These are phyloP conservation scores for Henckelia pumila DNA, from an alignment of 257 asterid species.

Conservation along the genomic window DNA sequence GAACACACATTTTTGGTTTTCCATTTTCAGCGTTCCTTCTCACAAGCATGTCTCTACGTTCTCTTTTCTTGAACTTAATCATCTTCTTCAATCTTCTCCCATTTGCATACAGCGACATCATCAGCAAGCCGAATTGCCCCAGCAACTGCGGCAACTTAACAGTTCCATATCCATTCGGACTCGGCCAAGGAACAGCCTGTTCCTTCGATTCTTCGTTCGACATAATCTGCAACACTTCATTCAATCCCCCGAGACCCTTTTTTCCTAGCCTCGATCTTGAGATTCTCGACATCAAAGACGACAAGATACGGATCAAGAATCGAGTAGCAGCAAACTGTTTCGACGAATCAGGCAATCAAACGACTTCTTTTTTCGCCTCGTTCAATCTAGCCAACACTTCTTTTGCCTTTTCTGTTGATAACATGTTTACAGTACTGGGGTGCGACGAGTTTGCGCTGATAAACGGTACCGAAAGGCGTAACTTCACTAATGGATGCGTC, in stretches of 20 bases:
- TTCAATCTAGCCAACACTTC: slow-evolving; percentile 19
- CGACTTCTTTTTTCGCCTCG: neutral
- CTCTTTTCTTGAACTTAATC: neutral
- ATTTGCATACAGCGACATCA: neutral
- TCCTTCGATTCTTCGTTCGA: slow-evolving; percentile 22
- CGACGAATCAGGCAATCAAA: neutral
- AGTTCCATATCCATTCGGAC: slow-evolving; percentile 37
- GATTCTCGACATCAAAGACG: slow-evolving; percentile 9
- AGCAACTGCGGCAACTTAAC: slow-evolving; percentile 31
- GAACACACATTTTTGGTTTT: neutral
- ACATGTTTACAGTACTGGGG: slow-evolving; percentile 42
- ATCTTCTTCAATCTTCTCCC: neutral
- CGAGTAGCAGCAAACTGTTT: slow-evolving; percentile 17
- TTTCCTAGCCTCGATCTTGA: neutral
- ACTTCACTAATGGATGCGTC: slow-evolving; percentile 35
- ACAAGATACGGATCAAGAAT: slow-evolving; percentile 16
- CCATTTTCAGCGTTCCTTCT: neutral
- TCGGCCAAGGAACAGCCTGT: slow-evolving; percentile 30
- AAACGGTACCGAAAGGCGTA: neutral
- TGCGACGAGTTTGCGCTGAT: slow-evolving; percentile 41
- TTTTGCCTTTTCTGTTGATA: slow-evolving; percentile 34
- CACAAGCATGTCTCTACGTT: neutral
- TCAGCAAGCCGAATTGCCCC: slow-evolving; percentile 26
- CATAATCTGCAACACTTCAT: slow-evolving; percentile 28
- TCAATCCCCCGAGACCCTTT: slow-evolving; percentile 22